These are phyloP conservation scores for Neoboletus brunneissimus DNA, from an alignment of 768 basidiomycete species.

Conservation along the genomic window DNA sequence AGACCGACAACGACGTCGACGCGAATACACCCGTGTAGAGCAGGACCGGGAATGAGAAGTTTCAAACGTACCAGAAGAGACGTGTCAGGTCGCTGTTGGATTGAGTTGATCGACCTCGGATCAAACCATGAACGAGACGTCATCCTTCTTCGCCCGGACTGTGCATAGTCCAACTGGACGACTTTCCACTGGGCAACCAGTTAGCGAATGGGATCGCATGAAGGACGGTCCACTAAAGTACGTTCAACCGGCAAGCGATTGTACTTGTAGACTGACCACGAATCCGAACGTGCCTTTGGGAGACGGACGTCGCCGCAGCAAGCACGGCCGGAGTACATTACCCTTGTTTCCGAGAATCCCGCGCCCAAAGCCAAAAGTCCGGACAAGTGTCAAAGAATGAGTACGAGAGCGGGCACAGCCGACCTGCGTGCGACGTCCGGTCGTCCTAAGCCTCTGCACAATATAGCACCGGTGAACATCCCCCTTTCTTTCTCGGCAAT, in stretches of 20 bases:
- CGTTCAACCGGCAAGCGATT: neutral
- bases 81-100: neutral
- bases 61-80: no score
- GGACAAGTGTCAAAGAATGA: neutral
- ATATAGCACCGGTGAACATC: no score
- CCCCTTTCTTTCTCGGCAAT: neutral
- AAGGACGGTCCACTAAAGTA: neutral
- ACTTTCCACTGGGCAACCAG: neutral
- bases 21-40: no score
- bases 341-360: neutral
- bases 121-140: neutral
- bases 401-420: conserved; percentile 1
- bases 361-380: neutral
- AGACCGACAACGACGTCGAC: no score
- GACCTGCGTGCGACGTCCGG: conserved; percentile 14
- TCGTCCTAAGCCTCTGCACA: no score
- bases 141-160: neutral
- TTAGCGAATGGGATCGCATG: neutral
- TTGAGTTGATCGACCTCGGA: conserved; percentile 7
- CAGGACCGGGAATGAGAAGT: no score
- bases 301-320: no score
- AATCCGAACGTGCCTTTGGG: no score
- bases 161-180: neutral
- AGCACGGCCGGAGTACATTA: neutral
- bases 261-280: neutral